Percentiles rank a stretch among this genome's conserved stretches.
These are phyloP conservation scores for Eucalyptus grandis DNA, from an alignment of 345 rosid genomes.

Conservation along the genomic window DNA sequence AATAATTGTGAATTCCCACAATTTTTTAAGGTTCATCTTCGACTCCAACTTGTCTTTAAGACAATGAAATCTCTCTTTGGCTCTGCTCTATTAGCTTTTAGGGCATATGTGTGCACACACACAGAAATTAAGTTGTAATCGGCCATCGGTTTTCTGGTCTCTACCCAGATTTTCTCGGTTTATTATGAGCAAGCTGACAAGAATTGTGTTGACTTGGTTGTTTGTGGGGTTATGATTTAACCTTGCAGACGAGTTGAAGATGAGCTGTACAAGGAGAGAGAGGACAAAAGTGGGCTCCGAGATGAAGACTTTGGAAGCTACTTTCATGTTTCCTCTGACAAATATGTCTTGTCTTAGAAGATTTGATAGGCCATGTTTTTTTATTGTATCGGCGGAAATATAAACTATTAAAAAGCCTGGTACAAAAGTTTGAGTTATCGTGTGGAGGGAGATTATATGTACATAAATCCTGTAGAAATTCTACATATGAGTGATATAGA, in stretches of 20 bases:
- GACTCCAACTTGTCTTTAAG: neutral
- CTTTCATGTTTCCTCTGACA: neutral
- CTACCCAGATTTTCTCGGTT: neutral
- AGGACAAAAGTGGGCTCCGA: neutral
- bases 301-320: neutral
- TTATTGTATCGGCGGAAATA: neutral
- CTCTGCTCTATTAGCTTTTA: neutral
- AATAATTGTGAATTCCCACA: neutral
- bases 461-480: neutral
- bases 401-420: neutral
- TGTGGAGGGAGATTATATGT: neutral
- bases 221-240: neutral
- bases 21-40: neutral
- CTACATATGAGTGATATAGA: neutral
- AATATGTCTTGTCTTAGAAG: neutral
- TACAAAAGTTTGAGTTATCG: neutral
- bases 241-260: neutral
- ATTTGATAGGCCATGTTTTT: neutral
- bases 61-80: neutral
- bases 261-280: neutral
- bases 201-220: neutral
- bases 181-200: neutral
- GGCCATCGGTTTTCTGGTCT: neutral
- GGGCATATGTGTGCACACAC: neutral
- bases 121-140: neutral